These are phyloP conservation scores for Yamagishiella unicocca DNA, from an alignment of 139 green algal genomes.

Conservation along the genomic window DNA sequence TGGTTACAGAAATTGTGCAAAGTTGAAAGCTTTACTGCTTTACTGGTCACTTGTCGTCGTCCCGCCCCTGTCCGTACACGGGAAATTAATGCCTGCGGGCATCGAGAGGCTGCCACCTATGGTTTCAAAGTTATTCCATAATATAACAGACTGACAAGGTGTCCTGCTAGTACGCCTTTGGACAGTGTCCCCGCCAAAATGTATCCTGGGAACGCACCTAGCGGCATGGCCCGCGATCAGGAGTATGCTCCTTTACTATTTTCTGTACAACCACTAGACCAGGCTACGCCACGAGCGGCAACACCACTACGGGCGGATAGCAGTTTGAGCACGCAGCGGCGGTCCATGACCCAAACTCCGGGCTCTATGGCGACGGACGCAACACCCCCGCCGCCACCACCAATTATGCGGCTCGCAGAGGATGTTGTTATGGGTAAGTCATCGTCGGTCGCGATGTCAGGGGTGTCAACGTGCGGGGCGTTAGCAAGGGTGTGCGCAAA, in stretches of 20 bases:
- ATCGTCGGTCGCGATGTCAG: too few species aligned
- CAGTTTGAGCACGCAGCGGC: slow-evolving; percentile 50
- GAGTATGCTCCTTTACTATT: slow-evolving; percentile 65
- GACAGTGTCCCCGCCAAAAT: slow-evolving; percentile 42
- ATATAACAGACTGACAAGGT: too few species aligned
- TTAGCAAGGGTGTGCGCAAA: too few species aligned
- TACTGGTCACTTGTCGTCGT: too few species aligned
- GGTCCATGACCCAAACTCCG: slow-evolving; percentile 41
- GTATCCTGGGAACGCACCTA: neutral
- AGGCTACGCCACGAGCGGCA: slow-evolving; percentile 43
- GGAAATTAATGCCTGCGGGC: too few species aligned
- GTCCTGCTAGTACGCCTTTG: too few species aligned
- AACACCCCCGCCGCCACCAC: slow-evolving; percentile 55
- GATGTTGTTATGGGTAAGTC: slow-evolving; percentile 61
- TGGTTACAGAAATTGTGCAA: too few species aligned
- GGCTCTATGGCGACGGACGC: slow-evolving; percentile 43
- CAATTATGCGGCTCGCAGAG: slow-evolving; percentile 43
- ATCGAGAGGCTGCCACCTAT: too few species aligned
- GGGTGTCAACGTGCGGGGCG: too few species aligned
- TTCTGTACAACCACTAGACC: slow-evolving; percentile 42
- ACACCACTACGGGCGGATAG: slow-evolving; percentile 36
- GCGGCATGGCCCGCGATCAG: slow-evolving; percentile 29
- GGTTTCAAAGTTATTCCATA: too few species aligned
- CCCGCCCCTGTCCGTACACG: too few species aligned
- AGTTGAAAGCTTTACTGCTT: too few species aligned